Evolutionary conservation across 345 rosid genomes (phyloP).

Genomic region (Atalantia buxifolia): DNA sequence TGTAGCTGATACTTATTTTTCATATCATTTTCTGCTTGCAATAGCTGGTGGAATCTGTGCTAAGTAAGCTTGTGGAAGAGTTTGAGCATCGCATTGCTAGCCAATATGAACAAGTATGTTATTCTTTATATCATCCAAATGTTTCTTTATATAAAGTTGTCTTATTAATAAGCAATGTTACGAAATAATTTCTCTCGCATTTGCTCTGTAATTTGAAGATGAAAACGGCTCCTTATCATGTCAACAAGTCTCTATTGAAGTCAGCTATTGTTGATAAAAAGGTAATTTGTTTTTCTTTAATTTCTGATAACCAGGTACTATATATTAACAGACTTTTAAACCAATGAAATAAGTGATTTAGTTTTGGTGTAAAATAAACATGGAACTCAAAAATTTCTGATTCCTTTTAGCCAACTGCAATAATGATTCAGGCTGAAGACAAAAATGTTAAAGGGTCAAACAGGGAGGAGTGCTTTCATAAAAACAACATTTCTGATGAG

Average conservation of each 20-base stretch:
- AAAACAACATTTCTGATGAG: slow-evolving; percentile 37
- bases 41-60: slow-evolving; percentile 90
- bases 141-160: background rate
- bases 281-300: slow-evolving; percentile 36
- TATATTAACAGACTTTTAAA: background rate
- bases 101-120: slow-evolving; percentile 62
- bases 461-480: slow-evolving; percentile 46
- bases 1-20: slow-evolving; percentile 18
- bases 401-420: background rate
- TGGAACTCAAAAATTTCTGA: background rate
- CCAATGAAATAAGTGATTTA: background rate
- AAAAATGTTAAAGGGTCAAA: slow-evolving; percentile 39
- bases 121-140: slow-evolving; percentile 9
- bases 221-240: slow-evolving; percentile 39
- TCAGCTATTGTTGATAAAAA: slow-evolving; percentile 42
- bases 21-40: slow-evolving; percentile 19
- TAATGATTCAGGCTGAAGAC: slow-evolving; percentile 52
- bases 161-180: background rate
- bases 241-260: slow-evolving; percentile 43
- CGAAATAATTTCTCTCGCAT: background rate
- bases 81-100: slow-evolving; percentile 76
- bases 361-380: background rate
- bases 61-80: slow-evolving; percentile 79
- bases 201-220: slow-evolving; percentile 35
- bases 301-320: slow-evolving; percentile 5